phyloP scores from a whole-genome alignment of 2,329 filamentous ascomycete genomes.

The Talaromyces sp. region DNA sequence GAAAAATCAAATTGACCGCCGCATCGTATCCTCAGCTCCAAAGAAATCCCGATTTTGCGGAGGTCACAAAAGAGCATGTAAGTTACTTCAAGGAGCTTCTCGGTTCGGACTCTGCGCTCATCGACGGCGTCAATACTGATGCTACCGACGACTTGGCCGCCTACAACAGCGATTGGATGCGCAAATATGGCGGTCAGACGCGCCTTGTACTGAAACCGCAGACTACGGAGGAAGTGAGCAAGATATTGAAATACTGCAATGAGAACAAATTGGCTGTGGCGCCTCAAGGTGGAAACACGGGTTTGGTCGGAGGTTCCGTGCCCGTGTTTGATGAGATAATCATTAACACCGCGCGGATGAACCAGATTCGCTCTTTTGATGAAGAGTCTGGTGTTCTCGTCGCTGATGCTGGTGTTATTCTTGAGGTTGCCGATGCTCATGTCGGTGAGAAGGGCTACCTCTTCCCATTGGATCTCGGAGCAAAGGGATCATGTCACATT shows the following conservation, averaged over 20 bases:
- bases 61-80: constrained; percentile 74
- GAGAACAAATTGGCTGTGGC: constrained; percentile 87
- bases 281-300: constrained; percentile 95
- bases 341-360: constrained; percentile 85
- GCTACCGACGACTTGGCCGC: constrained; percentile 76
- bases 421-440: constrained; percentile 83
- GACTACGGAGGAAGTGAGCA: constrained; percentile 82
- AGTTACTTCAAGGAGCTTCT: constrained; percentile 77
- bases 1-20: constrained; percentile 68
- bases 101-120: constrained; percentile 70
- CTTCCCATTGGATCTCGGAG: constrained; percentile 94
- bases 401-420: constrained; percentile 82
- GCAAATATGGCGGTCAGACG: constrained; percentile 91
- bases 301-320: constrained; percentile 89
- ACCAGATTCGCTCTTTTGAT: constrained; percentile 85
- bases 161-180: constrained; percentile 99
- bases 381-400: constrained; percentile 87
- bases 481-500: constrained; percentile 94
- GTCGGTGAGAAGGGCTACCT: constrained; percentile 79
- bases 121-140: constrained; percentile 76
- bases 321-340: constrained; percentile 99
- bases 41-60: constrained; percentile 67
- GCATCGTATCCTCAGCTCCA: constrained; percentile 76
- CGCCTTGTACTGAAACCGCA: constrained; percentile 81
- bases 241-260: constrained; percentile 92